Conservation (phyloP, 805 yeast genomes). For the Kluyveromyces wickerhamii region DNA sequence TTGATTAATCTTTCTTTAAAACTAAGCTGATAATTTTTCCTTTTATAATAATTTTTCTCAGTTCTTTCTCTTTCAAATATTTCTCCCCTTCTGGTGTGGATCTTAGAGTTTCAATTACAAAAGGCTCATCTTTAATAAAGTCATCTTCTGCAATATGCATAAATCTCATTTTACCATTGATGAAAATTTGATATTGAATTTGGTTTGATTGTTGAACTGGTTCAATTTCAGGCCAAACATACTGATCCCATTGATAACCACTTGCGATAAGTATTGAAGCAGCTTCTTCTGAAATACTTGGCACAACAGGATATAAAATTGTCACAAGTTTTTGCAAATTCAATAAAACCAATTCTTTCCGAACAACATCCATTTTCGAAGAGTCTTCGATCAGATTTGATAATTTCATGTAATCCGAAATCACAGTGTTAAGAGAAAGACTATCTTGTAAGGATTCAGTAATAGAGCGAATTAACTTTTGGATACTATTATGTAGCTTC, state of each 20-base stretch:
- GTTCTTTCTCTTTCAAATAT: slow-evolving; percentile 33
- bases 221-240: slow-evolving; percentile 58
- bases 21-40: slow-evolving; percentile 41
- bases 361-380: slow-evolving; percentile 31
- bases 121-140: slow-evolving; percentile 30
- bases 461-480: slow-evolving; percentile 39
- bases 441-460: slow-evolving; percentile 51
- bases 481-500: slow-evolving; percentile 49
- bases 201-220: slow-evolving; percentile 31
- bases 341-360: slow-evolving; percentile 37
- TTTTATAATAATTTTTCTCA: slow-evolving; percentile 51
- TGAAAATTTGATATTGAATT: slow-evolving; percentile 47
- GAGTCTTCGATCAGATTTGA: slow-evolving; percentile 45
- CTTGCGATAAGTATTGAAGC: slow-evolving; percentile 43
- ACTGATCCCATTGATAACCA: slow-evolving; percentile 17
- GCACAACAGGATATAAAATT: slow-evolving; percentile 74
- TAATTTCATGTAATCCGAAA: slow-evolving; percentile 84
- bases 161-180: slow-evolving; percentile 65
- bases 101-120: slow-evolving; percentile 32
- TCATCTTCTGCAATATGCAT: slow-evolving; percentile 32
- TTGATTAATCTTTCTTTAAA: slow-evolving; percentile 8
- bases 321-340: slow-evolving; percentile 47
- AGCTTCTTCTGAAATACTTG: slow-evolving; percentile 75
- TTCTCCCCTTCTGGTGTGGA: slow-evolving; percentile 33
- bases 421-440: slow-evolving; percentile 69